Evolutionary conservation across 1,284 basidiomycete species (phyloP).

Genomic region (Ustilago sp.): DNA sequence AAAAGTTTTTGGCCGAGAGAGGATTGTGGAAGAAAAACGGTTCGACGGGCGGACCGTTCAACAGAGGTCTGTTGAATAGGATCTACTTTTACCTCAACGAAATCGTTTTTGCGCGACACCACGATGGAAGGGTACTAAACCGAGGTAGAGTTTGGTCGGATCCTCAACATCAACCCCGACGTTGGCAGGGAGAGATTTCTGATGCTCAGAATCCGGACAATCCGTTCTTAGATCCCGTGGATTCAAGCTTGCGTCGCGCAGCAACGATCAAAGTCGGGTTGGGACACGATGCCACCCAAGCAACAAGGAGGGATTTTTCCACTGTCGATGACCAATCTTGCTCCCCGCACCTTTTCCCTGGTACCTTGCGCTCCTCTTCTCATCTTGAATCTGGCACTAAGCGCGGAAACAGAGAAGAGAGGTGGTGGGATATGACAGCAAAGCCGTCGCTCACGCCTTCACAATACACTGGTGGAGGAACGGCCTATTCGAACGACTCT

Average conservation of each 20-base stretch:
- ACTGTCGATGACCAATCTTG: conserved; percentile 73
- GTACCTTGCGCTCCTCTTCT: too few species aligned
- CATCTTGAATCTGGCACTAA: too few species aligned
- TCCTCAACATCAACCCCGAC: not conserved
- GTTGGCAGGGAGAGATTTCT: not conserved
- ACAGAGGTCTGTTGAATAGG: conserved; percentile 80
- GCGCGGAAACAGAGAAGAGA: conserved; percentile 68
- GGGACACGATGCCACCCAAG: conserved; percentile 77
- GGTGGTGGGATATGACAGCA: conserved; percentile 73
- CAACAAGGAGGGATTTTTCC: conserved; percentile 73
- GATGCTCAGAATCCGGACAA: conserved; percentile 6
- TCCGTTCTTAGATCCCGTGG: conserved; percentile 37
- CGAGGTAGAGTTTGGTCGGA: conserved; percentile 26
- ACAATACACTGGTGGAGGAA: conserved; percentile 77
- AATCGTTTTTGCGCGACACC: conserved; percentile 73
- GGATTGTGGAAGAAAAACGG: conserved; percentile 75
- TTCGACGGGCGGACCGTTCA: conserved; percentile 73
- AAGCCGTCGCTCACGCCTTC: conserved; percentile 58
- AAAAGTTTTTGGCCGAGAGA: conserved; percentile 77
- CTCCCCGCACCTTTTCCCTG: not conserved
- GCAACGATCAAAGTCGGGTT: conserved; percentile 66
- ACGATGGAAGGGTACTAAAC: conserved; percentile 18
- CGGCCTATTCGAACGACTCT: conserved; percentile 77
- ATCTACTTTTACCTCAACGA: conserved; percentile 81
- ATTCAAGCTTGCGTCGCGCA: conserved; percentile 36